phyloP scores from a whole-genome alignment of 371 early-diverging fungal genomes.

The Mucor mucedo region DNA sequence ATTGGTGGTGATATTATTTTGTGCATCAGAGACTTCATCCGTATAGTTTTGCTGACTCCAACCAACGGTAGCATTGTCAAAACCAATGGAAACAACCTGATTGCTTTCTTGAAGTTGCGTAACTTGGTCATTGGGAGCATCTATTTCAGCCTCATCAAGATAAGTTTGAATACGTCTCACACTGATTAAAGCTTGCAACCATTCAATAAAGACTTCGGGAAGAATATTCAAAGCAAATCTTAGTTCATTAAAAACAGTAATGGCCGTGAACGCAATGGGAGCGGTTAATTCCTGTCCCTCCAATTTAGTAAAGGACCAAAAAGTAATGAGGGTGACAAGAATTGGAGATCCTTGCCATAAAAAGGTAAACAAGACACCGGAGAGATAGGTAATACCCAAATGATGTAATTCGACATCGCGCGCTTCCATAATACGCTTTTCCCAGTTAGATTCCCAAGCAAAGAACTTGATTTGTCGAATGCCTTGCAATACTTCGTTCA shows the following conservation, averaged over 20 bases:
- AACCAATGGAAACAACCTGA: constrained; percentile 29
- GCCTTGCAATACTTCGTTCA: constrained; percentile 66
- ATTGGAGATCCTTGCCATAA: constrained; percentile 55
- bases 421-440: constrained; percentile 46
- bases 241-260: constrained; percentile 58
- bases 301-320: constrained; percentile 62
- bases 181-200: constrained; percentile 39
- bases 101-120: background rate
- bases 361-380: constrained; percentile 33
- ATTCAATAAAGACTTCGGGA: constrained; percentile 52
- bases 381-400: constrained; percentile 40
- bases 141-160: constrained; percentile 77
- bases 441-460: constrained; percentile 63
- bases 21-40: background rate
- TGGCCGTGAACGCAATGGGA: constrained; percentile 63
- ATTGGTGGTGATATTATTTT: background rate
- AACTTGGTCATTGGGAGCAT: constrained; percentile 62
- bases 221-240: constrained; percentile 59
- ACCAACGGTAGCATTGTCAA: constrained; percentile 49
- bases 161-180: constrained; percentile 71
- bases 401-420: constrained; percentile 58
- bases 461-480: constrained; percentile 78
- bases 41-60: constrained; percentile 24
- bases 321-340: constrained; percentile 54
- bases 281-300: constrained; percentile 60